phyloP scores from a whole-genome alignment of 257 asterid genomes.

The Solanum virginianum region DNA sequence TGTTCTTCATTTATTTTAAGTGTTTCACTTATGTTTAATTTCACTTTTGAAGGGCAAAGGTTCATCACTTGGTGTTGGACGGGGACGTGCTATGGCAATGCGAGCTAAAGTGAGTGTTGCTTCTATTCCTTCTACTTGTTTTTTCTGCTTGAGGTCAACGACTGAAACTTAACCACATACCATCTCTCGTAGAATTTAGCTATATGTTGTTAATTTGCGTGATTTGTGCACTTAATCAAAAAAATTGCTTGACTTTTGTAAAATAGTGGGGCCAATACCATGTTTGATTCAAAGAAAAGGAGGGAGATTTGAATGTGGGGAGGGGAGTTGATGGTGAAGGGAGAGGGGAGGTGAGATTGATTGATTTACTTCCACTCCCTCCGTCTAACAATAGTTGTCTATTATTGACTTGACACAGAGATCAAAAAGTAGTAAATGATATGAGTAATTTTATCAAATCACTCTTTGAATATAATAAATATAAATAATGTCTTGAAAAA shows the following conservation, averaged over 20 bases:
- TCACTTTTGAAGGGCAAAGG: conserved; percentile 75
- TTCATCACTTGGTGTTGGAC: conserved; percentile 85
- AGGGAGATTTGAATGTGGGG: not conserved
- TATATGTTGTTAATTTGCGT: not conserved
- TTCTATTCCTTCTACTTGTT: not conserved
- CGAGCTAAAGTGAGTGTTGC: conserved; percentile 71
- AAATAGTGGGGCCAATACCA: not conserved
- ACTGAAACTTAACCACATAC: not conserved
- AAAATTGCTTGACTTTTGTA: not conserved
- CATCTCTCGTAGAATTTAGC: not conserved
- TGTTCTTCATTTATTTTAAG: not conserved
- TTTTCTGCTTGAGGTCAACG: not conserved
- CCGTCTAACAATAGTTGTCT: too few relatives aligned
- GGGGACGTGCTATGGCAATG: conserved; percentile 98
- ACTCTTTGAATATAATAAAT: too few relatives aligned
- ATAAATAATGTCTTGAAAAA: too few relatives aligned
- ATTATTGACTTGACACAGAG: too few relatives aligned
- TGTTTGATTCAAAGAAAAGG: not conserved
- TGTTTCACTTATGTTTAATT: conserved; percentile 6
- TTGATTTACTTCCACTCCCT: not conserved
- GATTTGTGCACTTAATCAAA: not conserved
- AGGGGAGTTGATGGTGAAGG: not conserved
- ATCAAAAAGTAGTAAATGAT: too few relatives aligned
- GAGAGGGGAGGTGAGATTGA: not conserved
- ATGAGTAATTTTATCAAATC: too few relatives aligned